Percentiles rank a stretch among this genome's conserved stretches.
These are phyloP conservation scores for Basipetospora chlamydospora DNA, from an alignment of 2,329 filamentous ascomycete species.

Conservation along the genomic window DNA sequence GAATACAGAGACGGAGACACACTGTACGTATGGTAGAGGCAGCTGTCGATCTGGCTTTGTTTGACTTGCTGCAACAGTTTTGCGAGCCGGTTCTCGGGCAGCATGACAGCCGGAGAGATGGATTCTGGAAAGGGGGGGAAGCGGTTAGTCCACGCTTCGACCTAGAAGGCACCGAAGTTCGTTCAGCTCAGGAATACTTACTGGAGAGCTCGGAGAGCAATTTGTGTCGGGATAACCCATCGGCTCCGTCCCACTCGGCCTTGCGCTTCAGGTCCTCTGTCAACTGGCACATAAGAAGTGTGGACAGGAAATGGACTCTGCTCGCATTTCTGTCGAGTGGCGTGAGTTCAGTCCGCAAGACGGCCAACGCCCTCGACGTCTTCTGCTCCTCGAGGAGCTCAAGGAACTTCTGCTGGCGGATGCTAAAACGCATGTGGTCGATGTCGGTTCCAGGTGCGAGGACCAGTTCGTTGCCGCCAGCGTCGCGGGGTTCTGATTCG, in stretches of 20 bases:
- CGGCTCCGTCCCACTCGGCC: slow-evolving; percentile 74
- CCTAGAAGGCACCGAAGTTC: background rate
- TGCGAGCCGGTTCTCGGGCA: slow-evolving; percentile 79
- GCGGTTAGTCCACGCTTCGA: background rate
- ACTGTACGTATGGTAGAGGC: slow-evolving; percentile 76
- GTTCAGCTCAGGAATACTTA: slow-evolving; percentile 34
- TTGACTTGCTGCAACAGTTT: slow-evolving; percentile 73
- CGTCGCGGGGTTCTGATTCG: slow-evolving; percentile 18
- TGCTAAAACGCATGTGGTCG: slow-evolving; percentile 70
- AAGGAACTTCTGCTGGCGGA: slow-evolving; percentile 88
- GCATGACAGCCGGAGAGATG: slow-evolving; percentile 93
- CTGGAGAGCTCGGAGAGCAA: slow-evolving; percentile 74
- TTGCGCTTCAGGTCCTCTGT: slow-evolving; percentile 61
- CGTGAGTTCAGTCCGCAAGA: slow-evolving; percentile 78
- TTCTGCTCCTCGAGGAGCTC: slow-evolving; percentile 73
- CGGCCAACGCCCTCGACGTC: slow-evolving; percentile 56
- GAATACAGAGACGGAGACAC: slow-evolving; percentile 72
- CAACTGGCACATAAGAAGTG: slow-evolving; percentile 77
- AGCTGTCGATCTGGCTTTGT: slow-evolving; percentile 65
- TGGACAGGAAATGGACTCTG: slow-evolving; percentile 50
- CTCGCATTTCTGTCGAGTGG: slow-evolving; percentile 75
- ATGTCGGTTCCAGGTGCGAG: slow-evolving; percentile 62
- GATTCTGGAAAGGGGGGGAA: slow-evolving; percentile 39
- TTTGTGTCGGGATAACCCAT: slow-evolving; percentile 56
- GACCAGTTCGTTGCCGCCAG: slow-evolving; percentile 45